Conservation (phyloP, 208 protist species). For the Leishmania turanica region DNA sequence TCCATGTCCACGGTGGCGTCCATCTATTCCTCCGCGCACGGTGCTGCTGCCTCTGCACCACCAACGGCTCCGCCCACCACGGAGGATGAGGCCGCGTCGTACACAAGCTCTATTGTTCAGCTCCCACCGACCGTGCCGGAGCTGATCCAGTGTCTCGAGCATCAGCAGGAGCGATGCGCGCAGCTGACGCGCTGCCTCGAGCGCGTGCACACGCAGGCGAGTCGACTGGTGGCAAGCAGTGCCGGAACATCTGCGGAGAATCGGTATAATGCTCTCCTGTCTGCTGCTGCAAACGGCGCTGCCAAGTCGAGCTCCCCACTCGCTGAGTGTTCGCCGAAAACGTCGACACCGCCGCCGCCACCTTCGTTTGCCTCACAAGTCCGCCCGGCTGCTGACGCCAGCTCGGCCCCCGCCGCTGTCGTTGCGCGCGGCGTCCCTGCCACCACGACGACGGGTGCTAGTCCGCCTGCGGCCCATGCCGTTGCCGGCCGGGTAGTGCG, state of each 20-base stretch:
- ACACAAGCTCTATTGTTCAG: constrained; percentile 31
- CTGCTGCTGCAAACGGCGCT: background rate
- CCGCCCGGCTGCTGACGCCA: background rate
- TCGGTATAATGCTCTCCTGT: background rate
- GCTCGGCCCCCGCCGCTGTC: background rate
- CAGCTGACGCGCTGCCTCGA: constrained; percentile 40
- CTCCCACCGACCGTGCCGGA: constrained; percentile 53
- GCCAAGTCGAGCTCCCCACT: background rate
- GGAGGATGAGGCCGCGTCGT: constrained; percentile 16
- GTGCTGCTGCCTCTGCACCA: background rate
- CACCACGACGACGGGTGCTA: background rate
- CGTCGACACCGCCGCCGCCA: background rate
- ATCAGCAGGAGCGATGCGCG: constrained; percentile 29
- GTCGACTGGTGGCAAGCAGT: background rate
- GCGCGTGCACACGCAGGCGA: constrained; percentile 37
- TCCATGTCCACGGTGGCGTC: background rate
- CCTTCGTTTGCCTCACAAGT: background rate
- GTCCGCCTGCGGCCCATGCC: background rate
- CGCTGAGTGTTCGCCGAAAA: background rate
- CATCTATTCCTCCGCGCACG: background rate
- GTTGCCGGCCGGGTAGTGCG: constrained; percentile 6
- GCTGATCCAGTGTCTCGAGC: constrained; percentile 46
- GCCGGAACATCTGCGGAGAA: background rate
- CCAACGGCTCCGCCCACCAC: background rate
- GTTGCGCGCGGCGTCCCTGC: constrained; percentile 11